Base-by-base conservation (phyloP, 371 early-diverging fungal genomes). In the Phascolomyces articulosus region DNA sequence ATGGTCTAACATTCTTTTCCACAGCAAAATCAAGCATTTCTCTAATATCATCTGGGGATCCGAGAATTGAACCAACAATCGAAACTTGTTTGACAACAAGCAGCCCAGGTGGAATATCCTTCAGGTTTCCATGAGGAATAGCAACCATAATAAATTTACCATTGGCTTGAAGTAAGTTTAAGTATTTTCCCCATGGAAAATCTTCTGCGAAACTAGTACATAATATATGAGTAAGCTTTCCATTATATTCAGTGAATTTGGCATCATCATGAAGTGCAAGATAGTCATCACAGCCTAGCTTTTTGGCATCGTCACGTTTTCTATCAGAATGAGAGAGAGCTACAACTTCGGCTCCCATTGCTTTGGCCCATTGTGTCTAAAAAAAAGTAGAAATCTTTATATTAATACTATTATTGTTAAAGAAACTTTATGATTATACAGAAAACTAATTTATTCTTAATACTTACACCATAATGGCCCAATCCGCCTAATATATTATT, bases 21-120 rank as follows among this genome's bases (percentile, higher is more conserved):
- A 82, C 85, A 3, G 93, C 91, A 75, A 93, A 90, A 27, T 85
- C 78, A 13, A 95, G 77, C 83, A 89, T 91, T 51, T 88, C 88
- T 51, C 77, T 65, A 34, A 91, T 77, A 3, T 71, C 72, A 1
- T 71, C 54, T 24, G 73, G 79, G 15, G 85, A 82, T 40, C 93
- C 94, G 68, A 93, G 91, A 53, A 86, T 54, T 15, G 91, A 91
- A 0, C 93, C 94, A 0, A 72, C 74, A 28, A 95, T 58, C 0
- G 77, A 64, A 15, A 87, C 66, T 55, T 87, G 79, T 3, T 59
- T 53, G 55, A 88, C 65, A 40, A 77, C 68, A 58, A 66, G 48
- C 24, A 75, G 16, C 10, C 68, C 62, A 3, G 85, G 72, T 55
- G 77, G 62, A 24, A 73, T 73, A 40, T 65, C 65, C 7, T 38